These are phyloP conservation scores for Leccinum pachyderme DNA, from an alignment of 1,284 basidiomycete species.

Conservation along the genomic window DNA sequence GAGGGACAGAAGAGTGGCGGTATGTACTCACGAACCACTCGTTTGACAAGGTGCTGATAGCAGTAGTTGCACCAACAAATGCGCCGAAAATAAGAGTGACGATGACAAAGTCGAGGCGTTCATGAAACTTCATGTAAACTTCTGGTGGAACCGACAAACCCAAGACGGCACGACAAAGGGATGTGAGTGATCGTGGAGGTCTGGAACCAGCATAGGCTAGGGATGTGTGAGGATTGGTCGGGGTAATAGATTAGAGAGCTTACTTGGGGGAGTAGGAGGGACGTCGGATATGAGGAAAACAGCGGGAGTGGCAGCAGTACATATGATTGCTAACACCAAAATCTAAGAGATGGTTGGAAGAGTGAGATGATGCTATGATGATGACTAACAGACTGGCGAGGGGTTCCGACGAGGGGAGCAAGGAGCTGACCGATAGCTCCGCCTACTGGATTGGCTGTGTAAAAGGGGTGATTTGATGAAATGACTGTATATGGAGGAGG, in stretches of 20 bases:
- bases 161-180: conserved; percentile 55
- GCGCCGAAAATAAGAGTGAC: conserved; percentile 59
- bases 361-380: neutral
- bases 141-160: conserved; percentile 44
- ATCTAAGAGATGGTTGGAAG: conserved; percentile 43
- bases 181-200: conserved; percentile 49
- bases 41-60: conserved; percentile 62
- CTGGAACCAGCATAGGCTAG: conserved; percentile 66
- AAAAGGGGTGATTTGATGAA: neutral
- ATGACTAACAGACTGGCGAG: conserved; percentile 54
- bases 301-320: conserved; percentile 56
- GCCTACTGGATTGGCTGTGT: conserved; percentile 64
- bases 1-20: neutral
- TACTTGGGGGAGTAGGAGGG: conserved; percentile 78
- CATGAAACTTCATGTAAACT: conserved; percentile 56
- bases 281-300: conserved; percentile 53
- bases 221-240: neutral
- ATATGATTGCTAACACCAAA: conserved; percentile 66
- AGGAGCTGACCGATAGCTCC: conserved; percentile 68
- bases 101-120: conserved; percentile 68
- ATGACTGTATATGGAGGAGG: neutral
- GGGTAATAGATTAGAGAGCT: conserved; percentile 15
- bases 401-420: conserved; percentile 57
- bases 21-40: conserved; percentile 60
- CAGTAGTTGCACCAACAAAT: conserved; percentile 56